Base-by-base conservation (phyloP, 345 rosid species). In the Corymbia maculata region DNA sequence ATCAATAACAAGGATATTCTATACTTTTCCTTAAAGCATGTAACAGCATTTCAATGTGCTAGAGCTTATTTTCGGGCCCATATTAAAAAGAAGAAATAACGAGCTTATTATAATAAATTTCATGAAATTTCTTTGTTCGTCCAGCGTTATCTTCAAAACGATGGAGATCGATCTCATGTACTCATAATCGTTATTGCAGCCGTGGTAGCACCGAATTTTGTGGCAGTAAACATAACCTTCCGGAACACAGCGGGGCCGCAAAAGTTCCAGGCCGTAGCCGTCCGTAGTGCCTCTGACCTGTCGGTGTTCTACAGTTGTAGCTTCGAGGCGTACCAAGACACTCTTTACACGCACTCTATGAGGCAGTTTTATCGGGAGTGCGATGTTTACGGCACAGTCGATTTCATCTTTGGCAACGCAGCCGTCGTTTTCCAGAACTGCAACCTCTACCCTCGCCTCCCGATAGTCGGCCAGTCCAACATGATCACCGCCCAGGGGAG, bases 241-340 rank as follows among this genome's bases (percentile, higher is more conserved):
- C 90, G 90, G 42, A 94, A 95, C 93, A 95, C 94, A 0, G 95
- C 97, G 5, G 95, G 97, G 21, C 88, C 94, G 16, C 26, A 42
- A 32, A 94, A 94, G 88, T 92, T 91, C 79, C 97, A 93, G 88
- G 96, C 95, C 3, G 95, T 94, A 1, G 95, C 94, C 1, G 90
- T 94, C 8, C 91, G 94, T 2, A 94, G 87, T 85, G 92, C 91
- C 32, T 95, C 96, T 3, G 94, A 95, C 57, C 24, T 93, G 89
- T 94, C 96, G 49, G 90, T 91, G 2, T 93, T 91, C 86, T 95
- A 89, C 88, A 90, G 84, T 52, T 94, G 95, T 86, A 92, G 95
- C 79, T 92, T 95, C 28, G 94, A 94, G 79, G 94, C 91, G 5
- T 95, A 94, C 57, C 96, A 95, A 68, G 95, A 94, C 89, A 94